Conservation (phyloP, 2,329 filamentous ascomycete species). For the Rachicladosporium sp. region DNA sequence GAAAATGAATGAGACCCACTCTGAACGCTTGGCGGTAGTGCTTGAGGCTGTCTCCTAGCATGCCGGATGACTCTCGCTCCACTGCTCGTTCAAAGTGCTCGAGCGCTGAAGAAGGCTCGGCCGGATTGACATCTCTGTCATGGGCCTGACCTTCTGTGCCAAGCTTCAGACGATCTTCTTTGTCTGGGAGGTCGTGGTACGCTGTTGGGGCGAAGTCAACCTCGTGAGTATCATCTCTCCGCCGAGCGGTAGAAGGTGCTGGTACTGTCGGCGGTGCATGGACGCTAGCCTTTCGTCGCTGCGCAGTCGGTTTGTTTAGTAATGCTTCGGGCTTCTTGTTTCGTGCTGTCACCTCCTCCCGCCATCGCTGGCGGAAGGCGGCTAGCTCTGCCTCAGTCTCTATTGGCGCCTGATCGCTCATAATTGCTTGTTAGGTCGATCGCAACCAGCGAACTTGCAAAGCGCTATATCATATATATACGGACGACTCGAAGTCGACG, state of each 20-base stretch:
- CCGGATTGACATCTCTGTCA: constrained; percentile 17
- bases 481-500: too few relatives aligned
- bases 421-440: background rate
- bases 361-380: constrained; percentile 76
- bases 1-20: constrained; percentile 34
- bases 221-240: constrained; percentile 25
- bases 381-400: constrained; percentile 57
- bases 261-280: constrained; percentile 4
- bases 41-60: constrained; percentile 73
- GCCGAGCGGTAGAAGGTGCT: constrained; percentile 15
- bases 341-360: constrained; percentile 57
- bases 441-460: too few relatives aligned
- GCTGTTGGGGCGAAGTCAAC: constrained; percentile 23
- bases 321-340: constrained; percentile 19
- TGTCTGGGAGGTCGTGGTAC: constrained; percentile 36
- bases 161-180: constrained; percentile 31
- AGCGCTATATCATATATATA: too few relatives aligned
- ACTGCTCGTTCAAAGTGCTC: constrained; percentile 91
- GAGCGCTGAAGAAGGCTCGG: constrained; percentile 61
- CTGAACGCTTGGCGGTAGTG: constrained; percentile 85
- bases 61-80: constrained; percentile 74
- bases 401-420: constrained; percentile 3
- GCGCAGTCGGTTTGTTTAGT: background rate
- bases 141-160: constrained; percentile 28
- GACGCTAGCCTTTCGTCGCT: constrained; percentile 1